Percentiles rank a stretch among this genome's conserved stretches.
phyloP scores from a whole-genome alignment of 495 filamentous ascomycete genomes.

The Tuber brumale region DNA sequence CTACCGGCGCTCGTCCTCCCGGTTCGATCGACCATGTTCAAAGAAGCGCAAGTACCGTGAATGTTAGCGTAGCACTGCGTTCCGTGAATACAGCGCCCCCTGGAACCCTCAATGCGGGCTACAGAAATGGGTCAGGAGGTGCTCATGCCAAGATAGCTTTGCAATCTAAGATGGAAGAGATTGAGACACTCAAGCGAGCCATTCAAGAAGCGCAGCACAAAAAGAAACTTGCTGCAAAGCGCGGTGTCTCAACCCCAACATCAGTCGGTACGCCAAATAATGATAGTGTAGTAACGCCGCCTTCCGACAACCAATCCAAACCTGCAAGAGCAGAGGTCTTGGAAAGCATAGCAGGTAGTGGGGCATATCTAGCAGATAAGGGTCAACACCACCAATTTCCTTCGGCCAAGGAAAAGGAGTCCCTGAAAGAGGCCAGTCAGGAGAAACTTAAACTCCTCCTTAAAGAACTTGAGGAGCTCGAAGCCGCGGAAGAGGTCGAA shows the following conservation, averaged over 20 bases:
- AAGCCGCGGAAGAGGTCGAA: constrained; percentile 55
- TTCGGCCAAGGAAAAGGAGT: constrained; percentile 24
- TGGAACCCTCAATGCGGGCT: constrained; percentile 18
- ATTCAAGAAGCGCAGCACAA: constrained; percentile 71
- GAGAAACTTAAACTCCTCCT: constrained; percentile 31
- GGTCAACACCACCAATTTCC: neutral
- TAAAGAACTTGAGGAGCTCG: constrained; percentile 49
- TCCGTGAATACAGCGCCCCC: constrained; percentile 17
- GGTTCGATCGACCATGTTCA: constrained; percentile 12
- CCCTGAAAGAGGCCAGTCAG: constrained; percentile 26
- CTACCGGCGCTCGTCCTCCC: constrained; percentile 19
- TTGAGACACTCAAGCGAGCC: constrained; percentile 64
- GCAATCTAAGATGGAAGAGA: constrained; percentile 59
- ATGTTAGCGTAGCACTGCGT: constrained; percentile 32
- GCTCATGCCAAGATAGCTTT: constrained; percentile 51
- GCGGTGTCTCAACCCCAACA: constrained; percentile 41
- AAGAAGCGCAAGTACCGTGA: constrained; percentile 26
- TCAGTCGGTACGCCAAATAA: constrained; percentile 34
- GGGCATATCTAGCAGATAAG: constrained; percentile 25
- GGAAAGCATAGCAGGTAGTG: constrained; percentile 27
- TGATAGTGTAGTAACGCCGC: constrained; percentile 11
- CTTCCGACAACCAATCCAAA: neutral
- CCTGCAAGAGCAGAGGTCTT: constrained; percentile 30
- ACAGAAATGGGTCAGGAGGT: constrained; percentile 26
- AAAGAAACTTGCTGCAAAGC: constrained; percentile 48